Evolutionary conservation across 495 filamentous ascomycete genomes (phyloP).

Genomic region (Xylaria castorea): DNA sequence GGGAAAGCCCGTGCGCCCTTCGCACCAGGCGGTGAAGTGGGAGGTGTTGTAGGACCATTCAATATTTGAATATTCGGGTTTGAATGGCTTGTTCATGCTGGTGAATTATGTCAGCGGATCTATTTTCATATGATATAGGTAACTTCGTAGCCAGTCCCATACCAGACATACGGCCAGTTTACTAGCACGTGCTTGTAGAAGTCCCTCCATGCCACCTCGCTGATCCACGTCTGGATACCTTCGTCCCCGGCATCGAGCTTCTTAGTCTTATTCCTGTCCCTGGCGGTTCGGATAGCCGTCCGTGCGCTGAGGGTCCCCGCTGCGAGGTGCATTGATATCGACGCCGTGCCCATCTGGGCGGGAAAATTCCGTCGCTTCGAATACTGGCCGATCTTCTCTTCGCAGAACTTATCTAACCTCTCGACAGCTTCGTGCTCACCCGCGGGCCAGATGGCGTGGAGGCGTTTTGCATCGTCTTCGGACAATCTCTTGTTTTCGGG

Average conservation of each 20-base stretch:
- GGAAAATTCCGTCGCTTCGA: constrained; percentile 67
- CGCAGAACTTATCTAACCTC: constrained; percentile 73
- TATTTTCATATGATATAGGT: background rate
- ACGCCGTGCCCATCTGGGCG: constrained; percentile 66
- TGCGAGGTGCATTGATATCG: constrained; percentile 81
- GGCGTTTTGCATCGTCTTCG: constrained; percentile 63
- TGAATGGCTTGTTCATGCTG: constrained; percentile 95
- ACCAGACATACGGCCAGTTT: constrained; percentile 90
- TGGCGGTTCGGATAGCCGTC: constrained; percentile 72
- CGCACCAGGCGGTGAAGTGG: constrained; percentile 76
- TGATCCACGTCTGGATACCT: constrained; percentile 80
- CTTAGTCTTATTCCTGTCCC: constrained; percentile 69
- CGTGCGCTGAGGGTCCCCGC: constrained; percentile 78
- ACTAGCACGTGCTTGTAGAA: constrained; percentile 91
- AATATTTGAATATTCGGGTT: constrained; percentile 83
- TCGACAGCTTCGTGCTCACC: constrained; percentile 78
- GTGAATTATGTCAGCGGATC: constrained; percentile 7
- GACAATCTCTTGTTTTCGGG: constrained; percentile 70
- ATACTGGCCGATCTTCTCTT: constrained; percentile 68
- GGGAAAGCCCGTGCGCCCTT: constrained; percentile 81
- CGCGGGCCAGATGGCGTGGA: constrained; percentile 71
- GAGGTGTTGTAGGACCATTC: constrained; percentile 77
- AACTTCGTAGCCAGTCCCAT: constrained; percentile 26
- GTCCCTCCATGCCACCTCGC: constrained; percentile 89
- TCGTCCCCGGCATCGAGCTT: constrained; percentile 71